Evolutionary conservation across 2,329 filamentous ascomycete species (phyloP), one percentile per base, ranked within the genome.

Genomic region (Aphanoascus verrucosus): DNA sequence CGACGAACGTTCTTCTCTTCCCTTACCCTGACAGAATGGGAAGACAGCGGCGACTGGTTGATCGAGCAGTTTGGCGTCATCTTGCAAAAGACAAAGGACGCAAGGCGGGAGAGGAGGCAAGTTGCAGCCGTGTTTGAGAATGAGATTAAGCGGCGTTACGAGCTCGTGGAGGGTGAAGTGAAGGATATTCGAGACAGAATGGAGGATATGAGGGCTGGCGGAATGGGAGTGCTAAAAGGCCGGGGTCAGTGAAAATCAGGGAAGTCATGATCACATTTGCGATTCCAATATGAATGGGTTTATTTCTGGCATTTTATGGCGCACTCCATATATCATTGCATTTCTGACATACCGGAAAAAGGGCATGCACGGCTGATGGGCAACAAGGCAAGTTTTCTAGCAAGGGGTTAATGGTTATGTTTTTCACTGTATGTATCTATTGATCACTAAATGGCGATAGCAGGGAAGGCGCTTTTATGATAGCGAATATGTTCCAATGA

Each of bases 21-120:
- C 8, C 68, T 83, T 40, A 66, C 69, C 0, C 72, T 81, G 14
- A 64, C 71, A 2, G 73, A 82, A 57, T 83, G 81, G 78, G 81
- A 83, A 65, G 74, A 80, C 44, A 77, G 79, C 19, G 81, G 81
- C 2, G 77, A 81, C 54, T 78, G 80, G 72, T 75, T 84, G 44
- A 69, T 83, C 1, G 74, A 76, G 1, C 71, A 73, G 48, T 82
- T 83, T 60, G 69, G 69, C 46, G 65, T 70, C 3, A 66, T 81
- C 40, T 63, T 82, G 37, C 64, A 66, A 15, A 72, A 74, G 46
- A 74, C 80, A 59, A 80, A 74, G 59, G 67, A 73, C 1, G 70
- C 75, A 28, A 72, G 81, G 40, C 72, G 74, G 56, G 72, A 75
- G 40, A 77, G 80, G 62, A 72, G 81, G 19, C 73, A 72, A 49